Conservation (phyloP, 192 early-diverging fungal genomes). For the Podila minutissima region DNA sequence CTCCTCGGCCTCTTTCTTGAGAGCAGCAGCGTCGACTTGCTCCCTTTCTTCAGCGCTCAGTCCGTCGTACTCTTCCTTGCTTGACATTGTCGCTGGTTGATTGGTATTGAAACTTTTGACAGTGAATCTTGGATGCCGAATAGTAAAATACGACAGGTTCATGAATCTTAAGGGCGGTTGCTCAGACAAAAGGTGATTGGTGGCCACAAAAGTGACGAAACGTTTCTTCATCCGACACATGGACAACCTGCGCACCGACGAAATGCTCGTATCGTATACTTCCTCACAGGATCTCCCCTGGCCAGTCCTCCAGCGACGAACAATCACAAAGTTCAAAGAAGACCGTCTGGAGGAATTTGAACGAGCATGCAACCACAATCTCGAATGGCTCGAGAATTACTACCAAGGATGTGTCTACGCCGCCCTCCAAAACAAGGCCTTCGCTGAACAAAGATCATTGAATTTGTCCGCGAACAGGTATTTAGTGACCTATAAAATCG, state of each 20-base stretch:
- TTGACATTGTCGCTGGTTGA: slow-evolving; percentile 7
- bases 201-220: no score
- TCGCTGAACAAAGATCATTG: background rate
- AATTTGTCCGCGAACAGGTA: slow-evolving; percentile 7
- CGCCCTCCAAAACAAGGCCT: slow-evolving; percentile 21
- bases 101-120: background rate
- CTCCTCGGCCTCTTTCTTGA: slow-evolving; percentile 62
- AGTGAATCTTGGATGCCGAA: background rate
- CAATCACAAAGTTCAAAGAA: slow-evolving; percentile 30
- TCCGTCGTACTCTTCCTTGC: slow-evolving; percentile 51
- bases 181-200: no score
- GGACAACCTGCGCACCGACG: slow-evolving; percentile 1
- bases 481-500: background rate
- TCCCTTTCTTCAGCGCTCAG: slow-evolving; percentile 63
- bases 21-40: slow-evolving; percentile 48
- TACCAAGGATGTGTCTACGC: slow-evolving; percentile 48
- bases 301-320: slow-evolving; percentile 25
- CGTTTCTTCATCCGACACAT: background rate
- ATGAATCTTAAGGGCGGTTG: no score
- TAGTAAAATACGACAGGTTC: background rate
- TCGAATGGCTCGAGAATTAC: slow-evolving; percentile 48
- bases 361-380: slow-evolving; percentile 20
- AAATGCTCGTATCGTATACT: background rate
- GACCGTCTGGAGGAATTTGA: slow-evolving; percentile 31
- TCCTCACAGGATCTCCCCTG: slow-evolving; percentile 1